Evolutionary conservation across 495 filamentous ascomycete species (phyloP), one percentile per base, ranked within the genome.

Genomic region (Aeminium ludgeri): DNA sequence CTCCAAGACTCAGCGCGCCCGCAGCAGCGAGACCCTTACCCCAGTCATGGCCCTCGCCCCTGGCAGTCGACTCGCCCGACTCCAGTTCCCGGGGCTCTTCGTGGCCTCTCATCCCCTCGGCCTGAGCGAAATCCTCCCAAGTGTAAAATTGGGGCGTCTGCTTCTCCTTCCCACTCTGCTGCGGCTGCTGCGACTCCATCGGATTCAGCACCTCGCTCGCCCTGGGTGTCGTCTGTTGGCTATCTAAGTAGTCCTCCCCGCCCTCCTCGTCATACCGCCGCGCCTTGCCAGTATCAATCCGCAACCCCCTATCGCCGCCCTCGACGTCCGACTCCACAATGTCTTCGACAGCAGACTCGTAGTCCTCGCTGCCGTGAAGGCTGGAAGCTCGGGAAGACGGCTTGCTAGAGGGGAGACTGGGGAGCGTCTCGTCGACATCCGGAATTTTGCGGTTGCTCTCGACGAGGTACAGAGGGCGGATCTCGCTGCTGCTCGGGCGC

Each of bases 401-500:
- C 16, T 50, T 56, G 46, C 56, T 59, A 0, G 53, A 55, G 10
- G 57, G 57, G 1, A 60, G 45, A 17, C 53, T 48, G 1, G 59
- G 57, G 10, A 58, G 45, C 2, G 42, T 31, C 29, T 63, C 60
- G 16, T 62, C 59, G 15, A 55, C 43, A 20, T 63, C 59, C 12
- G 45, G 48, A 2, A 52, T 43, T 27, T 60, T 56, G 7, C 57
- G 53, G 36, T 63, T 63, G 10, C 55, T 49, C 38, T 65, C 62
- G 8, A 64, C 48, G 12, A 65, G 55, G 43, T 63, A 64, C 16
- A 65, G 34, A 5, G 62, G 62, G 17, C 59, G 43, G 38, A 57
- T 55, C 45, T 62, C 59, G 6, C 41, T 49, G 3, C 59, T 62
- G n/a, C 39, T 17, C 6, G 44, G 48, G 2, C 44, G 33, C 3